Percentiles rank a stretch among this genome's conserved stretches.
Conservation (phyloP, 2,329 filamentous ascomycete genomes). For the Penicillium paneum region DNA sequence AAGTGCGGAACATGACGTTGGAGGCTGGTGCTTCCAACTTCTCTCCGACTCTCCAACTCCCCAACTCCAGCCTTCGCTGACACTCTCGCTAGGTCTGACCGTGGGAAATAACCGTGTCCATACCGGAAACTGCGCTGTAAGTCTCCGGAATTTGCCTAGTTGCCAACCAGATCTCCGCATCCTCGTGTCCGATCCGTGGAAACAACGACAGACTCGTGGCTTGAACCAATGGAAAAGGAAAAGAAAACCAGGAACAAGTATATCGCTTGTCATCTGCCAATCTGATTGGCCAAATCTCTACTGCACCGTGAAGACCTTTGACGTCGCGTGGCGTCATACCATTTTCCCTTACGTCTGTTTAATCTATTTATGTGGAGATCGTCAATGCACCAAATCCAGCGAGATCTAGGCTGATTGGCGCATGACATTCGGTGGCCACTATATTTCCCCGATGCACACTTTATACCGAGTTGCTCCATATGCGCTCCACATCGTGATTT, state of each 20-base stretch:
- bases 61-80: constrained; percentile 5
- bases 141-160: not conserved
- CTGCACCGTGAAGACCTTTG: constrained; percentile 4
- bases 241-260: not conserved
- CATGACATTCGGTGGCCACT: not conserved
- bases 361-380: constrained; percentile 25
- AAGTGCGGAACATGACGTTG: constrained; percentile 23
- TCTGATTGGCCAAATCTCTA: no score
- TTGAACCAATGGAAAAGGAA: not conserved
- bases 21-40: constrained; percentile 8
- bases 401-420: constrained; percentile 9
- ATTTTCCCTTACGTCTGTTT: constrained; percentile 19
- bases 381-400: constrained; percentile 9
- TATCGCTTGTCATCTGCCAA: no score
- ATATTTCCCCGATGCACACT: not conserved
- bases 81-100: not conserved
- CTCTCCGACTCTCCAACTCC: constrained; percentile 8
- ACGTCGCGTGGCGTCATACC: constrained; percentile 23
- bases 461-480: constrained; percentile 8
- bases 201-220: constrained; percentile 9
- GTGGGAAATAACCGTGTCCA: constrained; percentile 6
- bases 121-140: not conserved
- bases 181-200: constrained; percentile 14
- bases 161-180: not conserved
- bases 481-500: constrained; percentile 7